Percentiles rank a stretch among this genome's conserved stretches.
Evolutionary conservation across 1,139 yeast species (phyloP).

Genomic region (Diutina rugosa): DNA sequence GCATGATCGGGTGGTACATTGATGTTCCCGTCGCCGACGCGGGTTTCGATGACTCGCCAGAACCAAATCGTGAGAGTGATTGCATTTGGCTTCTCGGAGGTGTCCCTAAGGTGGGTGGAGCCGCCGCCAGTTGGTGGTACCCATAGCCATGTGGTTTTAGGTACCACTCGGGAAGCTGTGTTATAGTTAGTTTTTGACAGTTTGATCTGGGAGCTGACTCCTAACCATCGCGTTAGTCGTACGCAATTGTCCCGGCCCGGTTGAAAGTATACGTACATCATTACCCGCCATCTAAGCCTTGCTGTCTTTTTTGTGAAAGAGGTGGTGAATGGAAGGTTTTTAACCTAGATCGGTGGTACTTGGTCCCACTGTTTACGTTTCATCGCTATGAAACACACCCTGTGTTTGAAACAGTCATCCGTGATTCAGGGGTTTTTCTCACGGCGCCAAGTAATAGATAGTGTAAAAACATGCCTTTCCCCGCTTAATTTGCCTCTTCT

Average conservation of each 20-base stretch:
- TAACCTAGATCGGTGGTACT: neutral
- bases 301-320: neutral
- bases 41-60: neutral
- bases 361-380: neutral
- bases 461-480: neutral
- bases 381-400: neutral
- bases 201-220: neutral
- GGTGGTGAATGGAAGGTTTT: too few relatives aligned
- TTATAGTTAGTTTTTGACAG: neutral
- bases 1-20: neutral
- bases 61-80: neutral
- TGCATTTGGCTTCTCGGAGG: neutral
- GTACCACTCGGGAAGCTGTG: neutral
- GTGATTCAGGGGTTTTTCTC: neutral
- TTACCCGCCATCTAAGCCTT: neutral
- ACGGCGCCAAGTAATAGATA: too few relatives aligned
- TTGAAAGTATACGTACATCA: neutral
- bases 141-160: neutral
- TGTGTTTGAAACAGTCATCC: neutral
- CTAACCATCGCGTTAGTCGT: neutral
- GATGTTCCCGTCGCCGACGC: neutral
- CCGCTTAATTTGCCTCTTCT: neutral
- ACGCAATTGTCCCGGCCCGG: neutral
- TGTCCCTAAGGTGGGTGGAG: neutral
- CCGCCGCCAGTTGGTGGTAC: neutral